Percentiles rank a stretch among this genome's conserved stretches.
Evolutionary conservation across 208 protist genomes (phyloP).

Genomic region (Acanthamoeba healyi): DNA sequence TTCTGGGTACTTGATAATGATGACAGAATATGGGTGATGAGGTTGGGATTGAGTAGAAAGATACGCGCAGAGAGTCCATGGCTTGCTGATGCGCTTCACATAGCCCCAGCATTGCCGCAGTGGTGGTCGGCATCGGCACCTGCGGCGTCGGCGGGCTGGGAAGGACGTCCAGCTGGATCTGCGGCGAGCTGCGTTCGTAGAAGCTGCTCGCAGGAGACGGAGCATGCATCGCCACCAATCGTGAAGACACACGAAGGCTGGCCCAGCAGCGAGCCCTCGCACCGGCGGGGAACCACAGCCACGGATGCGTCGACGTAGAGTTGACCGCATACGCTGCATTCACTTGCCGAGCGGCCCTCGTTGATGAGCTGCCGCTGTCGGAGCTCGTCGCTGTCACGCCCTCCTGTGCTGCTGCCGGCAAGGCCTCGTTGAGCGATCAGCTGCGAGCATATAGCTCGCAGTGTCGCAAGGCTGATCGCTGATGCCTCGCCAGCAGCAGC

Average conservation of each 20-base stretch:
- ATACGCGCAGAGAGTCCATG: no score
- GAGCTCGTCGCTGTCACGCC: no score
- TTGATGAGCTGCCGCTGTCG: neutral
- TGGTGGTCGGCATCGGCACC: no score
- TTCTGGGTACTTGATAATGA: no score
- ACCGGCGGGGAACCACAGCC: neutral
- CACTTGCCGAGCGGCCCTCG: neutral
- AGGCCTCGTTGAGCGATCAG: neutral
- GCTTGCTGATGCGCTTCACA: no score
- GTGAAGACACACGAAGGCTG: neutral
- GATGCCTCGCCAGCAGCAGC: neutral
- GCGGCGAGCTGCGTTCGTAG: neutral
- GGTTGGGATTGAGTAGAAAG: no score
- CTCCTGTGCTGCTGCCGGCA: neutral
- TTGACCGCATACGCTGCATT: neutral
- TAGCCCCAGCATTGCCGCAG: neutral
- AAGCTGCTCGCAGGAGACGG: neutral
- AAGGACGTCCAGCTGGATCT: neutral
- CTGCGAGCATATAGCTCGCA: constrained; percentile 26
- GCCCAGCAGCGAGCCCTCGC: neutral
- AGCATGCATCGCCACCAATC: neutral
- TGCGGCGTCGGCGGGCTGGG: neutral
- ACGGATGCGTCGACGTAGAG: neutral
- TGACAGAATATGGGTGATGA: no score
- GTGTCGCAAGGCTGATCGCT: neutral